Evolutionary conservation across 305 asterid species (phyloP).

Genomic region (Petunia hybrid): DNA sequence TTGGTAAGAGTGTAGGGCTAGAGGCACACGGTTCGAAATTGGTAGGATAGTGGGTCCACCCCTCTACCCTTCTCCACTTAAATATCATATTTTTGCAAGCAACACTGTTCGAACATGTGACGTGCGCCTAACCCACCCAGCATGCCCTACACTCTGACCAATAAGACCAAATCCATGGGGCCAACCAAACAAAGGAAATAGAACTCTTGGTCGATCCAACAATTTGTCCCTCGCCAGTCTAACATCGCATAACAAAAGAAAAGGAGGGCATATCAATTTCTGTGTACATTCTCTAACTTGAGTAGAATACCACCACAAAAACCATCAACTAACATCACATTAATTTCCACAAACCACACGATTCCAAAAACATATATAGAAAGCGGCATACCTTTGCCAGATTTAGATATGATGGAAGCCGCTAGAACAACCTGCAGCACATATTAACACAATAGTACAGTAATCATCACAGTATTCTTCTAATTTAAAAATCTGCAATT

Average conservation of each 20-base stretch:
- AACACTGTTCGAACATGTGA: too few relatives aligned
- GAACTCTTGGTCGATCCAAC: neutral
- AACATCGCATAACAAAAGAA: neutral
- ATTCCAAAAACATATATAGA: constrained; percentile 29
- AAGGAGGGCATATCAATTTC: neutral
- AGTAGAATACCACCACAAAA: neutral
- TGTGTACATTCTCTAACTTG: neutral
- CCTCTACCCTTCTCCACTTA: too few relatives aligned
- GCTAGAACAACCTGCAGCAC: constrained; percentile 87
- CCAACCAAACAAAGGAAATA: neutral
- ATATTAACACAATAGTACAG: constrained; percentile 12
- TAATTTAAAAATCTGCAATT: neutral
- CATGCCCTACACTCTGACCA: too few relatives aligned
- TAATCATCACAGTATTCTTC: constrained; percentile 3
- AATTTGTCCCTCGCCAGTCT: neutral
- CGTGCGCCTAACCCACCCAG: too few relatives aligned
- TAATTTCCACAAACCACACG: neutral
- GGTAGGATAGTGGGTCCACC: too few relatives aligned
- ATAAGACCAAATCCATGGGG: neutral
- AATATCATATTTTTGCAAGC: too few relatives aligned
- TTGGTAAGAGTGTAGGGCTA: too few relatives aligned
- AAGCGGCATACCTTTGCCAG: constrained; percentile 77
- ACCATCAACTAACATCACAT: constrained; percentile 19
- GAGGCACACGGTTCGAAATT: too few relatives aligned
- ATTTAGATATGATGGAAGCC: constrained; percentile 80